These are phyloP conservation scores for Phialophora chinensis DNA, from an alignment of 2,329 filamentous ascomycete species.

Conservation along the genomic window DNA sequence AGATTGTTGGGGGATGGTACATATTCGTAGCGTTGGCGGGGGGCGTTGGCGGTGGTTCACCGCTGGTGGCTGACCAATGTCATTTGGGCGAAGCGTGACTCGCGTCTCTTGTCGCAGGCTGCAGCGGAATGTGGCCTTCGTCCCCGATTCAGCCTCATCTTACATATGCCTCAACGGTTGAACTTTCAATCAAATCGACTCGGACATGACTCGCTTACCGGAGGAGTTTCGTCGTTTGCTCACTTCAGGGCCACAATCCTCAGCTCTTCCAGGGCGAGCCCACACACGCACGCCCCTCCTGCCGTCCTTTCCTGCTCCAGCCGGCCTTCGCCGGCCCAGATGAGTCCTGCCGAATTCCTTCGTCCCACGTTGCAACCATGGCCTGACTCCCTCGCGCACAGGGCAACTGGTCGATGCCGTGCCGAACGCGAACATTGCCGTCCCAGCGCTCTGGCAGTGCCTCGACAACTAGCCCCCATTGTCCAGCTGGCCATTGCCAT, in stretches of 20 bases:
- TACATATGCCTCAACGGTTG: background rate
- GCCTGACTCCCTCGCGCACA: constrained; percentile 3
- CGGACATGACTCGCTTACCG: background rate
- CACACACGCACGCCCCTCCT: background rate
- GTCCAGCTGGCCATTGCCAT: background rate
- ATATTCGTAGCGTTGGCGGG: background rate
- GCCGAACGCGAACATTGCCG: background rate
- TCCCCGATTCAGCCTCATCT: constrained; percentile 8
- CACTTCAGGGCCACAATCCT: background rate
- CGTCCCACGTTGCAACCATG: background rate
- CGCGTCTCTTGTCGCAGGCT: background rate
- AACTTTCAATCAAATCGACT: background rate
- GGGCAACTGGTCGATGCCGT: constrained; percentile 1
- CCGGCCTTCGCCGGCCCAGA: background rate
- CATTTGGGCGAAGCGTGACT: background rate
- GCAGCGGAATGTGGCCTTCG: background rate
- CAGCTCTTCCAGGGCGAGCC: background rate
- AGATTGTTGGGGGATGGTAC: background rate
- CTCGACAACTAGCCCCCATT: constrained; percentile 8
- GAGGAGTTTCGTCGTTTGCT: background rate
- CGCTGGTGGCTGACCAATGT: background rate
- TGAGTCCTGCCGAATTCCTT: background rate
- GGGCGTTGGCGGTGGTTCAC: background rate
- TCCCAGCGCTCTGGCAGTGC: constrained; percentile 1
- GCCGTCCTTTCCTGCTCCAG: background rate